These are phyloP conservation scores for Pichia exigua DNA, from an alignment of 805 yeast genomes.

Conservation along the genomic window DNA sequence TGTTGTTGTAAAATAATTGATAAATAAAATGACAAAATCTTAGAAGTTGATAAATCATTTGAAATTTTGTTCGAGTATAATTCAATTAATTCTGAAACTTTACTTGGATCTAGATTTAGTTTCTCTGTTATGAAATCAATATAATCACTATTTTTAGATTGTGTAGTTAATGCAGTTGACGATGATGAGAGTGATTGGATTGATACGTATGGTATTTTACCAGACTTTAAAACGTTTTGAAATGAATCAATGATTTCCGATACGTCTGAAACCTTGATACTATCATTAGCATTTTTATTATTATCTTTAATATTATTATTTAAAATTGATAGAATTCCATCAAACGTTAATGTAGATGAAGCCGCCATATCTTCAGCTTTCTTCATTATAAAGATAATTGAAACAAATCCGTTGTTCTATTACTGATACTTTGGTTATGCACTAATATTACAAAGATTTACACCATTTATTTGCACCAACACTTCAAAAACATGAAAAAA, in stretches of 20 bases:
- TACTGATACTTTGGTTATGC: not conserved
- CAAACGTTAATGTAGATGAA: not conserved
- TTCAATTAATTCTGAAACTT: not conserved
- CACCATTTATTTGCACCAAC: not conserved
- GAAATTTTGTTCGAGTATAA: not conserved
- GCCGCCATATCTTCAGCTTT: not conserved
- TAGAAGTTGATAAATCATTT: not conserved
- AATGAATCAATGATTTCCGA: not conserved
- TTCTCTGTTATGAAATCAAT: not conserved
- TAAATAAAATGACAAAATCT: not conserved
- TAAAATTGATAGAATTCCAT: not conserved
- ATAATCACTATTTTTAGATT: not conserved
- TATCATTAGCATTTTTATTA: too few relatives aligned
- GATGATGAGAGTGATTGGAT: not conserved
- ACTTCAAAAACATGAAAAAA: too few relatives aligned
- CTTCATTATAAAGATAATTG: not conserved
- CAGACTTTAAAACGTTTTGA: not conserved
- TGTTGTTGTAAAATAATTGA: constrained; percentile 4
- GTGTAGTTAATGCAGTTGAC: not conserved
- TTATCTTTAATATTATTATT: too few relatives aligned
- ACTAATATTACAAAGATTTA: too few relatives aligned
- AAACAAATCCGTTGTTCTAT: too few relatives aligned
- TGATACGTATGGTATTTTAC: not conserved
- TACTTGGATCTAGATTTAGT: not conserved
- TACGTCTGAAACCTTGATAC: not conserved